These are phyloP conservation scores for Hymenoscyphus infarciens DNA, from an alignment of 2,329 filamentous ascomycete genomes.

Conservation along the genomic window DNA sequence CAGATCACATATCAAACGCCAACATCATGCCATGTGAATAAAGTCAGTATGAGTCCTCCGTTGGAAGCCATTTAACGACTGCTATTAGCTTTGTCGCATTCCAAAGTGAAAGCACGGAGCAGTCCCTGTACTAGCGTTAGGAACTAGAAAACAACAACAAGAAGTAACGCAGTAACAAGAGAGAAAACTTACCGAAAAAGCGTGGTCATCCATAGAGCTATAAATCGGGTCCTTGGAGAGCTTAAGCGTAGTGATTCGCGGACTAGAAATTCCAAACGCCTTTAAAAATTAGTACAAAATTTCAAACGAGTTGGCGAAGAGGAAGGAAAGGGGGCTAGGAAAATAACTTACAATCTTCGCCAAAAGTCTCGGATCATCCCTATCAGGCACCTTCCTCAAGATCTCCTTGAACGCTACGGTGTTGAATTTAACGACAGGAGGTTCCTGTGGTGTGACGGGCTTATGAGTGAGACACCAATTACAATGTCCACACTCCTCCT, in stretches of 20 bases:
- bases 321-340: too few relatives aligned
- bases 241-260: slow-evolving; percentile 47
- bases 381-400: slow-evolving; percentile 42
- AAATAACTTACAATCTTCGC: slow-evolving; percentile 50
- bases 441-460: slow-evolving; percentile 39
- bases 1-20: background rate
- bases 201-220: slow-evolving; percentile 51
- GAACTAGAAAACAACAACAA: background rate
- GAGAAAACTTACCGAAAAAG: slow-evolving; percentile 44
- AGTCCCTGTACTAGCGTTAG: background rate
- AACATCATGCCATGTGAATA: background rate
- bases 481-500: slow-evolving; percentile 52
- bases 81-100: background rate
- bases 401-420: slow-evolving; percentile 41
- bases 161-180: background rate
- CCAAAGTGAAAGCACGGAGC: background rate
- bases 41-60: background rate
- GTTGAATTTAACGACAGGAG: slow-evolving; percentile 40
- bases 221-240: slow-evolving; percentile 46
- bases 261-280: slow-evolving; percentile 58
- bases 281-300: too few relatives aligned
- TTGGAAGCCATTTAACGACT: background rate
- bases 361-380: slow-evolving; percentile 57
- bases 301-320: too few relatives aligned
- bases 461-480: slow-evolving; percentile 44